These are phyloP conservation scores for Citropsis articulata DNA, from an alignment of 345 rosid species.

Conservation along the genomic window DNA sequence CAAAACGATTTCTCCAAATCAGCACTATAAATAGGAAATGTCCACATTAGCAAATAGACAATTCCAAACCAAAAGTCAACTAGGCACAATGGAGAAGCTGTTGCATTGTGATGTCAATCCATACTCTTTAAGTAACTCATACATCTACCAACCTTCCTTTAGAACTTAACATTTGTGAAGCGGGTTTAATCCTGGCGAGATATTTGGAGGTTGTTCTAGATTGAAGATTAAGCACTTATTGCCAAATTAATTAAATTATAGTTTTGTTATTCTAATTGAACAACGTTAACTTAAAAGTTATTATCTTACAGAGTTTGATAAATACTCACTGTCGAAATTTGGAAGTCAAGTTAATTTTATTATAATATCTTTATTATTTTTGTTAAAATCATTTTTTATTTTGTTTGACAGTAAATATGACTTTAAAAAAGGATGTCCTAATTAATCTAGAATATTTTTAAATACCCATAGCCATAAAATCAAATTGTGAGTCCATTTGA, in stretches of 20 bases:
- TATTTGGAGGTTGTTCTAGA: not conserved
- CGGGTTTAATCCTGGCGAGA: not conserved
- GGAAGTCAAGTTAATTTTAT: no score
- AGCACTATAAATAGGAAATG: conserved; percentile 28
- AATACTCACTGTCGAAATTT: no score
- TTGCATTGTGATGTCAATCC: conserved; percentile 22
- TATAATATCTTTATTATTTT: no score
- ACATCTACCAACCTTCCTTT: not conserved
- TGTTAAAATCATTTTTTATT: no score
- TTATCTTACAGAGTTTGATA: no score
- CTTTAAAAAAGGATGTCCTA: not conserved
- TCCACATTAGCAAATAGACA: conserved; percentile 14
- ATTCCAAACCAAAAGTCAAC: conserved; percentile 17
- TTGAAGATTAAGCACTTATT: not conserved
- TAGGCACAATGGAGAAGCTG: conserved; percentile 7
- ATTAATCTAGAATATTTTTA: not conserved
- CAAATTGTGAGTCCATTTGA: not conserved
- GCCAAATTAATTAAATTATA: not conserved
- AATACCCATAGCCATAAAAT: not conserved
- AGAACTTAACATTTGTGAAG: not conserved
- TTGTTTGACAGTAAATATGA: not conserved
- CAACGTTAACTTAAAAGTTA: no score
- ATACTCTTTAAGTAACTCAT: not conserved
- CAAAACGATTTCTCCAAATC: conserved; percentile 1
- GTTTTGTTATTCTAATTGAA: no score